Conservation (phyloP, 2,329 filamentous ascomycete species). For the Claviceps purpurea region DNA sequence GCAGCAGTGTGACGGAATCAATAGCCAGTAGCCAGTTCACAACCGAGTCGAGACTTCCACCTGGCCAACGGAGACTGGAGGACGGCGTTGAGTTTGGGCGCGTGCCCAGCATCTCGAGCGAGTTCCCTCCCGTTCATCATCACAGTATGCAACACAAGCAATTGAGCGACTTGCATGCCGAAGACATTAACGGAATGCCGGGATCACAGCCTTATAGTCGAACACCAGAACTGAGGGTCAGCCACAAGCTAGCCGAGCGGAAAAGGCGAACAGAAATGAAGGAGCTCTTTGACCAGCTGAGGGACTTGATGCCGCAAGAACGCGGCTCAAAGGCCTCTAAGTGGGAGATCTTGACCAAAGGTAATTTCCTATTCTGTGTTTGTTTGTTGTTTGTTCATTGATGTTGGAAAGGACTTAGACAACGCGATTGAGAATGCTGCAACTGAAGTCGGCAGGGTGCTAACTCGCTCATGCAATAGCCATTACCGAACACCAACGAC, state of each 20-base stretch:
- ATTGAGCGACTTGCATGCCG: slow-evolving; percentile 50
- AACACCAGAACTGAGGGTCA: slow-evolving; percentile 69
- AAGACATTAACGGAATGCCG: slow-evolving; percentile 35
- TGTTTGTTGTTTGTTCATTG: no score
- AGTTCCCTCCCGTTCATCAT: slow-evolving; percentile 53
- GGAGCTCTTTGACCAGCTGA: slow-evolving; percentile 67
- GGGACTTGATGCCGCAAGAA: slow-evolving; percentile 66
- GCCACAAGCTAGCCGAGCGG: slow-evolving; percentile 73
- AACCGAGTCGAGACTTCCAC: slow-evolving; percentile 56
- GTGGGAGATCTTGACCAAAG: slow-evolving; percentile 80
- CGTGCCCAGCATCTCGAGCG: slow-evolving; percentile 35
- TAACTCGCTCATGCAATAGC: slow-evolving; percentile 23
- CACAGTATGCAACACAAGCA: slow-evolving; percentile 65
- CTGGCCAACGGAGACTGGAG: slow-evolving; percentile 59
- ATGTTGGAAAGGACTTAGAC: no score
- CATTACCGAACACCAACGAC: slow-evolving; percentile 47
- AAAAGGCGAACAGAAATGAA: slow-evolving; percentile 84
- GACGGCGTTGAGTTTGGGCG: slow-evolving; percentile 41
- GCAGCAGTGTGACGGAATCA: slow-evolving; percentile 65
- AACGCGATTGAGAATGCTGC: no score
- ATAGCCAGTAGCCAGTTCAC: slow-evolving; percentile 71
- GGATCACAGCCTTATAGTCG: slow-evolving; percentile 66
- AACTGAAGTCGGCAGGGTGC: not conserved
- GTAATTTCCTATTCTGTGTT: slow-evolving; percentile 29
- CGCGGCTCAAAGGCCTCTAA: slow-evolving; percentile 77